Base-by-base conservation (phyloP, 1,284 basidiomycete genomes). In the Cutaneotrichosporon sp. region DNA sequence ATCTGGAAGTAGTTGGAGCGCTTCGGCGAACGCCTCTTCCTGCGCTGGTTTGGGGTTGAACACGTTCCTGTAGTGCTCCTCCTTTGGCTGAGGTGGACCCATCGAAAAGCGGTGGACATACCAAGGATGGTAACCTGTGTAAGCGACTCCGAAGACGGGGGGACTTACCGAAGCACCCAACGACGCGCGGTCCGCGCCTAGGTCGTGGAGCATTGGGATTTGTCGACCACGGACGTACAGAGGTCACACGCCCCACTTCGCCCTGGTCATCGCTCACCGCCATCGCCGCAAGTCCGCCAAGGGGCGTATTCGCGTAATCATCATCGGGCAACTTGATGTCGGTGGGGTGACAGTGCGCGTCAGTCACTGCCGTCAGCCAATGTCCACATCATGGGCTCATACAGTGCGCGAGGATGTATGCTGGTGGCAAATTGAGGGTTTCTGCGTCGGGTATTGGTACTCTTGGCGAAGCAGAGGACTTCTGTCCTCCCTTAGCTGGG, bases 91-190 rank as follows among this genome's bases (percentile, higher is more conserved):
- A 0, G 52, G 17, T 0, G 59, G 51, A 0, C 54, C 54, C 48
- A 74, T 65, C 17, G 72, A 69, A 52, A 76, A 71, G 1, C 70
- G 67, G 56, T 77, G 77, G n/a, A 64, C 67, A 61, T 74, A 78
- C 77, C 77, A 78, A 8, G 77, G 77, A 55, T 78, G 78, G 46
- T 77, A 69, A 43, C 77, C 76, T 75, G 50, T 18, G 46, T 40
- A 26, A 26, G 33, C 36, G 21, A 8, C 8, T 12, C 9, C 18
- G 15, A 17, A 9, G 15, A 34, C 10, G 17, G 20, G 10, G 15
- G 9, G 36, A 63, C 72, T 52, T 41, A 74, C 75, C 76, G 54
- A 74, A 77, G 46, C 70, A 74, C 2, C 72, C 62, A 1, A 74
- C 58, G 1, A 73, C 68, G 21, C 40, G 20, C n/a, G 33, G 30